A percentile compares a stretch with the other conserved stretches of the same genome.
Evolutionary conservation across 2,329 filamentous ascomycete genomes (phyloP).

Genomic region (Cercospora zeina): DNA sequence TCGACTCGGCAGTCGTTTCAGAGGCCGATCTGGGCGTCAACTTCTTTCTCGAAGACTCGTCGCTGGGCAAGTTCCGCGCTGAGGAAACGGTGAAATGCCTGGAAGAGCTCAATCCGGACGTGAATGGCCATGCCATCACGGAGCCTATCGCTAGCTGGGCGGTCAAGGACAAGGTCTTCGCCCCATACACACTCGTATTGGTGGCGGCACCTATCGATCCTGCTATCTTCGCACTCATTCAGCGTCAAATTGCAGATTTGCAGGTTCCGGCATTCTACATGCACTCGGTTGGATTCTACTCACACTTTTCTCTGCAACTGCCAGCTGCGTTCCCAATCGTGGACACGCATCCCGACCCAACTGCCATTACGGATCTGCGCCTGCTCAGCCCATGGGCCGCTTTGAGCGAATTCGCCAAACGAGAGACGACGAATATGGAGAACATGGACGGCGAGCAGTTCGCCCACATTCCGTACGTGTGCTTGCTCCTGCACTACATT

Average conservation of each 20-base stretch:
- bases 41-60: conserved; percentile 86
- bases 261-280: conserved; percentile 76
- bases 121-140: conserved; percentile 69
- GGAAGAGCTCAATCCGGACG: conserved; percentile 88
- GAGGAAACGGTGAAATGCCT: conserved; percentile 75
- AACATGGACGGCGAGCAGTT: conserved; percentile 75
- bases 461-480: conserved; percentile 85
- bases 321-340: conserved; percentile 85
- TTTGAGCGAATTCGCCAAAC: conserved; percentile 64
- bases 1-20: conserved; percentile 73
- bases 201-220: conserved; percentile 60
- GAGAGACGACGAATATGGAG: conserved; percentile 67
- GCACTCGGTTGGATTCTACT: conserved; percentile 90
- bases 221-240: conserved; percentile 54
- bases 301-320: conserved; percentile 77
- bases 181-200: conserved; percentile 61
- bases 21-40: conserved; percentile 90
- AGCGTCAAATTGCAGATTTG: conserved; percentile 54
- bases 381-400: conserved; percentile 85
- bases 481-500: conserved; percentile 79
- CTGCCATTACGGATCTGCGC: conserved; percentile 79
- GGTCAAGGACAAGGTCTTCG: conserved; percentile 43
- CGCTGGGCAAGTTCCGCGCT: conserved; percentile 74
- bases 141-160: conserved; percentile 53
- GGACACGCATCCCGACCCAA: conserved; percentile 90